phyloP scores from a whole-genome alignment of 2,329 filamentous ascomycete genomes.

The Cytospora chrysosperma region DNA sequence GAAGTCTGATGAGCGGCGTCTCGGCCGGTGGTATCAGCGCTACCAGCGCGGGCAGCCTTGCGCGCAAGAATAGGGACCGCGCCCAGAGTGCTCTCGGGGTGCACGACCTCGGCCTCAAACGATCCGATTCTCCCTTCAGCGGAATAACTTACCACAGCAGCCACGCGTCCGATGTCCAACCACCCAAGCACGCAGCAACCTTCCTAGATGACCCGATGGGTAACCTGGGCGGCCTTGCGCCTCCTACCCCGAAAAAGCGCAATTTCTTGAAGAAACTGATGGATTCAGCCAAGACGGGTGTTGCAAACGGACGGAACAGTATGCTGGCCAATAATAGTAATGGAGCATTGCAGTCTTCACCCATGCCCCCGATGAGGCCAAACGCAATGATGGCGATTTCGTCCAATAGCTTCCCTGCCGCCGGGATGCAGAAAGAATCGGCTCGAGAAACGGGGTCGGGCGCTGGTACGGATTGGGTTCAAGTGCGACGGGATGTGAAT shows the following conservation, averaged over 20 bases:
- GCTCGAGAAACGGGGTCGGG: conserved; percentile 70
- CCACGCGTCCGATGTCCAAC: conserved; percentile 62
- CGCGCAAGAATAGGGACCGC: conserved; percentile 65
- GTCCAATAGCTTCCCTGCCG: conserved; percentile 31
- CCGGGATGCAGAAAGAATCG: conserved; percentile 44
- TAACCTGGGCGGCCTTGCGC: conserved; percentile 76
- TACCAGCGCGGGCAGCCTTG: conserved; percentile 91
- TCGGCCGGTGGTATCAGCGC: conserved; percentile 91
- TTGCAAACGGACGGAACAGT: conserved; percentile 83
- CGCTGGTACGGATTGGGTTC: conserved; percentile 82
- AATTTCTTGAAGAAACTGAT: conserved; percentile 96
- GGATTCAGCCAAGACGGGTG: conserved; percentile 89
- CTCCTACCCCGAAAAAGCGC: conserved; percentile 71
- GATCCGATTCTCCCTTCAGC: conserved; percentile 66
- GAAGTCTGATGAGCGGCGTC: conserved; percentile 89
- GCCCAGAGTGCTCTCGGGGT: conserved; percentile 66
- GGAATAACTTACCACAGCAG: conserved; percentile 90
- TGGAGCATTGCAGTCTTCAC: conserved; percentile 43
- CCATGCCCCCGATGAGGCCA: conserved; percentile 43
- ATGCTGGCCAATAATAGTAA: conserved; percentile 68
- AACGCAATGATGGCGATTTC: conserved; percentile 31
- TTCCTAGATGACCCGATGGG: conserved; percentile 65
- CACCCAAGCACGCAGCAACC: conserved; percentile 65
- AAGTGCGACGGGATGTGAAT: conserved; percentile 93
- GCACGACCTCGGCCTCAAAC: conserved; percentile 53